Base-by-base conservation (phyloP, 2,329 filamentous ascomycete genomes). In the Aureobasidium sp. region DNA sequence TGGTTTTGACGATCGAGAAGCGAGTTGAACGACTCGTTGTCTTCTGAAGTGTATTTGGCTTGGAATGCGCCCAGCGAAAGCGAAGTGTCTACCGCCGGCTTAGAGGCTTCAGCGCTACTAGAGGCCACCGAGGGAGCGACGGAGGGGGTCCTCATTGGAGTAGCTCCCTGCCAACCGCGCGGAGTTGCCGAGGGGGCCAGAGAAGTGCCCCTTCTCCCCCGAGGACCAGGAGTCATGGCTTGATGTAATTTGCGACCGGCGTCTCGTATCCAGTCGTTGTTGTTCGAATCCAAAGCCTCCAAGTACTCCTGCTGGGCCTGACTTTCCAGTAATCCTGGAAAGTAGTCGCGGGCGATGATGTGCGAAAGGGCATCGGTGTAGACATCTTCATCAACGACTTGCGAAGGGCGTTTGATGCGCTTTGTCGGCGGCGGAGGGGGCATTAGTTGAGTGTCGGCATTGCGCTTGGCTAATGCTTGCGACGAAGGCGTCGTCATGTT, bases 311-410 rank as follows among this genome's bases (percentile, higher is more conserved):
- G 87, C 73, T 97, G 91, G 0, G 87, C 88, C 69, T 96, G 87
- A 15, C 87, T 87, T 73, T 97, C 91, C 5, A 92, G 78, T 0
- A 99, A 81, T 0, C 93, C 94, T 0, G 94, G 94, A 70, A 97
- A 99, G 79, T 96, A 99, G 79, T 99, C 94, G 67, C 94, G 87
- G 10, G 91, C 90, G 66, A 99, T 96, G 71, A 99, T 97, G 68
- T 94, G 88, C 0, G 92, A 96, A 32, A 99, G 81, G 0, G 90
- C 89, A 63, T 91, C 86, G 2, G 91, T 94, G 75, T 99, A 99
- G 59, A 88, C 86, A 68, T 99, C 93, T 80, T 99, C 94, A 73
- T 96, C 91, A 32, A 99, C 84, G 32, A 97, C 86, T 65, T 88
- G 89, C 65, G 87, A 86, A 0, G 94, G 94, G 58, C 94, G 84